Evolutionary conservation across 2,329 filamentous ascomycete genomes (phyloP).

Genomic region (Microsporum audouinii): DNA sequence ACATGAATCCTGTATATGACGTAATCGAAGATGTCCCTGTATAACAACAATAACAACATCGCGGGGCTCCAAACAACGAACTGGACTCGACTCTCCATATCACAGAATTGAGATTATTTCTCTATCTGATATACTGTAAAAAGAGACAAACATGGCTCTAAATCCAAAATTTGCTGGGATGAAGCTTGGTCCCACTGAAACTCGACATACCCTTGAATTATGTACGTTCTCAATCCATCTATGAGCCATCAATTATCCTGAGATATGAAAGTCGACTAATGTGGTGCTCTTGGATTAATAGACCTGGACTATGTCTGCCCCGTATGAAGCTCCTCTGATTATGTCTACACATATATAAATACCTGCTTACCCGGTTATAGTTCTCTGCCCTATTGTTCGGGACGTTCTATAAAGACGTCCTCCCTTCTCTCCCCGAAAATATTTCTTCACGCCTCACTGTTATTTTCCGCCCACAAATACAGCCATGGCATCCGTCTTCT

Average conservation of each 20-base stretch:
- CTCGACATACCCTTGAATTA: conserved; percentile 29
- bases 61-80: neutral
- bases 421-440: conserved; percentile 51
- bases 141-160: conserved; percentile 41
- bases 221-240: conserved; percentile 21
- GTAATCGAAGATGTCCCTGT: neutral
- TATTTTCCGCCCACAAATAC: conserved; percentile 82
- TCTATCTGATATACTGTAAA: neutral
- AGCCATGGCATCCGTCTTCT: conserved; percentile 87
- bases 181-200: conserved; percentile 17
- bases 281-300: conserved; percentile 17
- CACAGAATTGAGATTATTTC: neutral
- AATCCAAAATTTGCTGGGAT: conserved; percentile 50
- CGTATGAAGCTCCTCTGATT: conserved; percentile 21
- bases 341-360: neutral
- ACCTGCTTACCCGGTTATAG: conserved; percentile 17
- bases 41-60: neutral
- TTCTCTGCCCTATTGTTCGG: conserved; percentile 64
- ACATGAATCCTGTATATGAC: neutral
- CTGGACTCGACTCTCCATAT: neutral
- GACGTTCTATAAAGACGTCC: conserved; percentile 57
- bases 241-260: neutral
- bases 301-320: conserved; percentile 88
- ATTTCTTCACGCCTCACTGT: conserved; percentile 55
- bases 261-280: neutral